Conservation (phyloP, 768 basidiomycete genomes). For the Boletus huronensis region DNA sequence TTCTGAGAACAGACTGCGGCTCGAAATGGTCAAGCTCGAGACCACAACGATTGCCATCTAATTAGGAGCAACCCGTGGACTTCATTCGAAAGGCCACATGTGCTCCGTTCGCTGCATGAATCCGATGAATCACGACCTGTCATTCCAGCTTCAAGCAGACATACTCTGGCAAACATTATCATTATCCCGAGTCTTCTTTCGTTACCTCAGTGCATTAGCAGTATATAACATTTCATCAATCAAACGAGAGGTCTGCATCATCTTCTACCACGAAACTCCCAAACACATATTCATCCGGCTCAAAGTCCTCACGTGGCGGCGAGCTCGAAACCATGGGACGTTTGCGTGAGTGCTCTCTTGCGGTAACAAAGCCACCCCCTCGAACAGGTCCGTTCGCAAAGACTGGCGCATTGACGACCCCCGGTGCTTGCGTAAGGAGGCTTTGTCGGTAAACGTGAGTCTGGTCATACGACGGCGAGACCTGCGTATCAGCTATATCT, state of each 20-base stretch:
- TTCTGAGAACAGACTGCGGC: background rate
- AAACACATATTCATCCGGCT: conserved; percentile 61
- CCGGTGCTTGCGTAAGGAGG: conserved; percentile 65
- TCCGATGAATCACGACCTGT: background rate
- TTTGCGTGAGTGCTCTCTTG: conserved; percentile 33
- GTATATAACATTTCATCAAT: conserved; percentile 5
- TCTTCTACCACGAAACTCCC: conserved; percentile 83
- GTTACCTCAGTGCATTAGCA: conserved; percentile 1
- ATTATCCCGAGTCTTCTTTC: background rate
- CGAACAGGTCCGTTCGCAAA: conserved; percentile 55
- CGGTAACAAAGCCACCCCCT: conserved; percentile 36
- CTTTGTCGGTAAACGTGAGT: conserved; percentile 64
- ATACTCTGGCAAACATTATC: conserved; percentile 1
- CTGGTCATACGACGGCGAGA: conserved; percentile 72
- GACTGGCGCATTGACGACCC: conserved; percentile 36
- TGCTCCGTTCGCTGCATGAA: background rate
- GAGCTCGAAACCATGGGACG: conserved; percentile 53
- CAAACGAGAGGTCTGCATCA: conserved; percentile 62
- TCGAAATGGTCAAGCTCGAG: background rate
- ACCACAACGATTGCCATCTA: no score
- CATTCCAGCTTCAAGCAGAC: background rate
- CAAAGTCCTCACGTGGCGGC: conserved; percentile 48
- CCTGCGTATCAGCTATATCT: conserved; percentile 63
- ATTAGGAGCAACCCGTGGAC: no score
- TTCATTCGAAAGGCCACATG: background rate